phyloP scores from a whole-genome alignment of 1,139 yeast species.

The Candida tropicalis region DNA sequence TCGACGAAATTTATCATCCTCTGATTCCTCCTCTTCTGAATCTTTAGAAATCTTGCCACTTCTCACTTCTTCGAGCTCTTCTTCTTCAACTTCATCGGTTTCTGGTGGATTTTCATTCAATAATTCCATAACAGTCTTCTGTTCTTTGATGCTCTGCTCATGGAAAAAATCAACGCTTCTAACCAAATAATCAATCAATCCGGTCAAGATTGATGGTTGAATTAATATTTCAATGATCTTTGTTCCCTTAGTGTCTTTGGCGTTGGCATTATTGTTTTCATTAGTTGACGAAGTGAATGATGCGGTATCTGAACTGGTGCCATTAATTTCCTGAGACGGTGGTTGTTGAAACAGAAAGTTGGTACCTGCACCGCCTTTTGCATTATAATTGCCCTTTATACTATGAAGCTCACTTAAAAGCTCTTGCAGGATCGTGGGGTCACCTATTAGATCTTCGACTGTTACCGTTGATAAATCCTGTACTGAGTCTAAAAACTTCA shows the following conservation, averaged over 20 bases:
- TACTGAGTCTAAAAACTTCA: conserved; percentile 44
- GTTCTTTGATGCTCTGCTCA: conserved; percentile 29
- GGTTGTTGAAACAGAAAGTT: conserved; percentile 38
- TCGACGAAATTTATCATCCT: conserved; percentile 42
- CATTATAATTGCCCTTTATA: conserved; percentile 40
- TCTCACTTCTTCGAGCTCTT: conserved; percentile 16
- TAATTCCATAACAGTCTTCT: conserved; percentile 21
- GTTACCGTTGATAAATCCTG: conserved; percentile 37
- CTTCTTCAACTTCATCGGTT: conserved; percentile 16
- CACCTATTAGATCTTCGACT: conserved; percentile 39
- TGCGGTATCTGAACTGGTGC: conserved; percentile 28
- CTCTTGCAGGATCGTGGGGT: conserved; percentile 41
- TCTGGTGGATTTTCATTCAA: conserved; percentile 14
- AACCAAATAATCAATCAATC: conserved; percentile 39
- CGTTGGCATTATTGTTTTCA: conserved; percentile 24
- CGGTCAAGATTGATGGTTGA: conserved; percentile 49
- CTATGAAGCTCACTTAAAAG: conserved; percentile 43
- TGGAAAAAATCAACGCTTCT: conserved; percentile 44
- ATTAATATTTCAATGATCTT: conserved; percentile 45
- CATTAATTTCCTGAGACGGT: background rate
- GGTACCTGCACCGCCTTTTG: conserved; percentile 26
- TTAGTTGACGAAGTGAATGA: conserved; percentile 43
- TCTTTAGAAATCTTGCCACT: conserved; percentile 7
- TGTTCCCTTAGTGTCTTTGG: conserved; percentile 42
- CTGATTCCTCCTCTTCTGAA: conserved; percentile 29